These are phyloP conservation scores for Hymenoscyphus infarciens DNA, from an alignment of 2,329 filamentous ascomycete species.

Conservation along the genomic window DNA sequence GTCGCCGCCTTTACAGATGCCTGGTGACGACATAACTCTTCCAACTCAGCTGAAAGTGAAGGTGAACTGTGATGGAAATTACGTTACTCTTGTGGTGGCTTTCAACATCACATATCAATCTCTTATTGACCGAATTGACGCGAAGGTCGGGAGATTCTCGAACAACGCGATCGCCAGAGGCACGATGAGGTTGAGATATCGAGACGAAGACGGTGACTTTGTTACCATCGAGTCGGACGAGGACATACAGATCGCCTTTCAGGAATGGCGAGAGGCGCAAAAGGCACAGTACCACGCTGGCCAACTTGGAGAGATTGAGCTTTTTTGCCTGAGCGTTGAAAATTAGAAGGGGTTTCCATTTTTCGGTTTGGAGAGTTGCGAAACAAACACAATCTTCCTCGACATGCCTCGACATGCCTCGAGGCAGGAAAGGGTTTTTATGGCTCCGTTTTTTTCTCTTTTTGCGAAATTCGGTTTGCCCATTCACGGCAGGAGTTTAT, in stretches of 20 bases:
- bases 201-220: conserved; percentile 88
- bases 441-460: conserved; percentile 14
- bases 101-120: conserved; percentile 95
- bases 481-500: conserved; percentile 27
- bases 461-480: conserved; percentile 14
- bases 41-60: conserved; percentile 89
- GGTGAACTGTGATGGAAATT: conserved; percentile 87
- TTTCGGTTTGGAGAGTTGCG: conserved; percentile 3
- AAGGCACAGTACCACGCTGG: conserved; percentile 58
- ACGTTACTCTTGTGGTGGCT: conserved; percentile 91
- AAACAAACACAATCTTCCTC: background rate
- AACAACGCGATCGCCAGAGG: conserved; percentile 78
- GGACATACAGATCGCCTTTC: conserved; percentile 92
- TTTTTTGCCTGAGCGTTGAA: conserved; percentile 63
- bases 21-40: conserved; percentile 46
- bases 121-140: conserved; percentile 91
- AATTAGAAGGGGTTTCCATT: conserved; percentile 21
- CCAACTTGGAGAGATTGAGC: conserved; percentile 83
- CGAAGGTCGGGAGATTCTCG: conserved; percentile 85
- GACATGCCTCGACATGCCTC: background rate
- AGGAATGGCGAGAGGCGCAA: conserved; percentile 83
- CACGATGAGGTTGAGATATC: conserved; percentile 82
- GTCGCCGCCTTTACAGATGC: conserved; percentile 42
- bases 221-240: conserved; percentile 94
- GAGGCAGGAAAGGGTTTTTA: conserved; percentile 17